Percentiles rank a stretch among this genome's conserved stretches.
These are phyloP conservation scores for Phytopythium cucurbitacearum DNA, from an alignment of 352 stramenopile species.

Conservation along the genomic window DNA sequence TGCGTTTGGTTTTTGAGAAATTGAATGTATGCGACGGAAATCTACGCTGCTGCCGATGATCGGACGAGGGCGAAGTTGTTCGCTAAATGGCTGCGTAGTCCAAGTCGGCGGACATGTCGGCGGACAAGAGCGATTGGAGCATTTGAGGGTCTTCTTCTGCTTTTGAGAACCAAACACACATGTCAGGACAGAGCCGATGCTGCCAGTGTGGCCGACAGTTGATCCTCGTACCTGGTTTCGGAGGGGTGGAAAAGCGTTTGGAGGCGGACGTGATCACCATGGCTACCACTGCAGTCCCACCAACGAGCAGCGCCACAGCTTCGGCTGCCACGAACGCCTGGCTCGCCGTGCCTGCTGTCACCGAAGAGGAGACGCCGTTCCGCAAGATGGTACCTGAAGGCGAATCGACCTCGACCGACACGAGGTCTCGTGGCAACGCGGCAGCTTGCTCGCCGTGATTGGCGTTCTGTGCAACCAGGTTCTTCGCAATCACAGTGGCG, in stretches of 20 bases:
- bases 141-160: conserved; percentile 30
- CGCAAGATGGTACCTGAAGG: background rate
- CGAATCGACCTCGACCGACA: background rate
- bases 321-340: conserved; percentile 20
- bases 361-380: background rate
- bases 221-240: background rate
- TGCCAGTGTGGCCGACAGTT: background rate
- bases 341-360: background rate
- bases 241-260: background rate
- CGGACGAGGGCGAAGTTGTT: background rate
- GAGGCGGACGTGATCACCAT: conserved; percentile 9
- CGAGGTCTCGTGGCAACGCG: too few relatives aligned
- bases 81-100: conserved; percentile 73
- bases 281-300: conserved; percentile 18
- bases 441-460: too few relatives aligned
- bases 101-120: conserved; percentile 31
- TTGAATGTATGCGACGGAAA: background rate
- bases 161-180: background rate
- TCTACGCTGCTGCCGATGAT: background rate
- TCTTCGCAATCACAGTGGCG: too few relatives aligned
- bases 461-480: too few relatives aligned
- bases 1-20: conserved; percentile 29
- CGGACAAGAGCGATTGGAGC: conserved; percentile 56
- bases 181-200: background rate
- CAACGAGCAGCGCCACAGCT: conserved; percentile 23